These are phyloP conservation scores for Magnaporthiopsis rhizophila DNA, from an alignment of 2,329 filamentous ascomycete species.

Conservation along the genomic window DNA sequence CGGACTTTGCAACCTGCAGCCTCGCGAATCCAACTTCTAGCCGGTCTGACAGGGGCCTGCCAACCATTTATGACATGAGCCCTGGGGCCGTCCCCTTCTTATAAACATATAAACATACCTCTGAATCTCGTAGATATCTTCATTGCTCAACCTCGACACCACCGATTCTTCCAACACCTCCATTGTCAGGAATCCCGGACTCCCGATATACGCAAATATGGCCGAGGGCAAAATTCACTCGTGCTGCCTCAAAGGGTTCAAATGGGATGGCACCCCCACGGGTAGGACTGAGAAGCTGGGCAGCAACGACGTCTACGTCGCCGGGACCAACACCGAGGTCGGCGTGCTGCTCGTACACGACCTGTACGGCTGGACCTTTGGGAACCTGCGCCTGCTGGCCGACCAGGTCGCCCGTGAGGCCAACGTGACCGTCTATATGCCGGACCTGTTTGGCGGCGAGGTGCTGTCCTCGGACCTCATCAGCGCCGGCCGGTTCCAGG, in stretches of 20 bases:
- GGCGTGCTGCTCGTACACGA: constrained; percentile 43
- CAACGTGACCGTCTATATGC: constrained; percentile 36
- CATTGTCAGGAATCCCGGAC: too few species aligned
- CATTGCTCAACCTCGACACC: too few species aligned
- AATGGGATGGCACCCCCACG: constrained; percentile 28
- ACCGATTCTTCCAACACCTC: too few species aligned
- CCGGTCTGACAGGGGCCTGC: too few species aligned
- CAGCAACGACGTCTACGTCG: constrained; percentile 32
- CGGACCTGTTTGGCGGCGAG: constrained; percentile 37
- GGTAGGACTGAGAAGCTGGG: constrained; percentile 31
- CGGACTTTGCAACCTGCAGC: too few species aligned
- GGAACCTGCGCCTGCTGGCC: constrained; percentile 39
- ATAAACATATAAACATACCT: too few species aligned
- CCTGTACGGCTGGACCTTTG: constrained; percentile 40
- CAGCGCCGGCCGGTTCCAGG: constrained; percentile 17
- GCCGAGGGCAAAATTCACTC: not conserved
- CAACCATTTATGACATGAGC: too few species aligned
- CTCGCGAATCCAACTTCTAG: too few species aligned
- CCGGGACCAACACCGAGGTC: constrained; percentile 26
- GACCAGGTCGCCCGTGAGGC: constrained; percentile 38
- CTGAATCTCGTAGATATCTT: too few species aligned
- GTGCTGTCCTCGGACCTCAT: constrained; percentile 19
- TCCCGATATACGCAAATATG: not conserved
- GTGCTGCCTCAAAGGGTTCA: constrained; percentile 29
- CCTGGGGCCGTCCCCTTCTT: too few species aligned